Conservation (phyloP, 345 rosid species). For the Lepidium africanum region DNA sequence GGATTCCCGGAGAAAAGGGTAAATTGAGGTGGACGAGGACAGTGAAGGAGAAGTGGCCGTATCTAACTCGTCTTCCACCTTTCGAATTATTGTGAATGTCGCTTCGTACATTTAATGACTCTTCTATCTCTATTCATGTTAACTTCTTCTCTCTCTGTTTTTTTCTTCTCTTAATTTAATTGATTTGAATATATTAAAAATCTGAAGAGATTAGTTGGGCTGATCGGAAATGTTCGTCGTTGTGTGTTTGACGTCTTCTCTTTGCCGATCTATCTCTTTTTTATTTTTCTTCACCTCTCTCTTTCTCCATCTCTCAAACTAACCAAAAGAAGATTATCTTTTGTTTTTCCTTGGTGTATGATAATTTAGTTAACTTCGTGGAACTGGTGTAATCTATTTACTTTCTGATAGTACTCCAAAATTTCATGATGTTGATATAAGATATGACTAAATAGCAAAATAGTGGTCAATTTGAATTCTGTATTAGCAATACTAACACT, state of each 20-base stretch:
- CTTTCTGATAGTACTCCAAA: neutral
- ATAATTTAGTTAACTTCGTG: neutral
- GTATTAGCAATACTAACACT: too few relatives aligned
- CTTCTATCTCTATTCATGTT: conserved; percentile 3
- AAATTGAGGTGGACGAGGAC: conserved; percentile 6
- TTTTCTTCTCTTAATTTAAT: neutral
- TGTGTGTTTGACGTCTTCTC: conserved; percentile 64
- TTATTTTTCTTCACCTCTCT: neutral
- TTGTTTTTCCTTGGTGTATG: neutral
- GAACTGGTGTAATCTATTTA: conserved; percentile 1
- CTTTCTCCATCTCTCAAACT: neutral
- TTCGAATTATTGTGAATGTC: conserved; percentile 32
- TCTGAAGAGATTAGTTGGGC: conserved; percentile 27
- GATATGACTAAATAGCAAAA: too few relatives aligned
- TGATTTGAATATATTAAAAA: neutral
- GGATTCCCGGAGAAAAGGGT: conserved; percentile 10
- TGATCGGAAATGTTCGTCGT: conserved; percentile 50
- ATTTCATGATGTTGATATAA: neutral
- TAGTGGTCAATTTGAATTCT: too few relatives aligned
- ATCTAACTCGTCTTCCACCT: conserved; percentile 43
- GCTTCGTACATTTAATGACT: conserved; percentile 28
- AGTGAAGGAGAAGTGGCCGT: conserved; percentile 33
- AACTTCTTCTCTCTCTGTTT: neutral
- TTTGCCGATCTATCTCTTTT: conserved; percentile 24
- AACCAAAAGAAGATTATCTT: conserved; percentile 5